phyloP scores from a whole-genome alignment of 768 basidiomycete genomes.

The Tulasnella sp. region DNA sequence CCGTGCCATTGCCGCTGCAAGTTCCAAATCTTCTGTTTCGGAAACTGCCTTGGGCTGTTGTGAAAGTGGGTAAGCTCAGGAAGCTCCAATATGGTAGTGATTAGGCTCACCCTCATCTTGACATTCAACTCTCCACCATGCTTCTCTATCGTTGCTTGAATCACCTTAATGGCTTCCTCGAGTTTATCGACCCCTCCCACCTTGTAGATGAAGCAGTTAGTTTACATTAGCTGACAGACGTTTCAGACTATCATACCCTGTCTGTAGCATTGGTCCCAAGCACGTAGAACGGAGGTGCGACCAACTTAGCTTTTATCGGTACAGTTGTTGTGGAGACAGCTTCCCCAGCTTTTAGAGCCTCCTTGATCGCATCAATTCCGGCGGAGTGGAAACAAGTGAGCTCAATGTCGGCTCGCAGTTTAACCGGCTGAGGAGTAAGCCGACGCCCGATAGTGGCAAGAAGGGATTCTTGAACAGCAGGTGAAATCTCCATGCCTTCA shows the following conservation, averaged over 20 bases:
- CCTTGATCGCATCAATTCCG: conserved; percentile 94
- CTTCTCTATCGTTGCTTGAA: conserved; percentile 70
- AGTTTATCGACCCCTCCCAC: conserved; percentile 83
- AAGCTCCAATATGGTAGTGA: background rate
- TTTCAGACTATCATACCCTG: conserved; percentile 41
- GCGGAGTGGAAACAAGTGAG: conserved; percentile 90
- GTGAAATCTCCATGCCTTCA: conserved; percentile 42
- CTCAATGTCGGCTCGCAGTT: conserved; percentile 95
- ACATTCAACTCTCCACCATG: conserved; percentile 78
- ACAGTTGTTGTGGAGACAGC: conserved; percentile 71
- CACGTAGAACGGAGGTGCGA: conserved; percentile 93
- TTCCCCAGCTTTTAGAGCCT: conserved; percentile 80
- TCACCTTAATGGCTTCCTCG: conserved; percentile 85
- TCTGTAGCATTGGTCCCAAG: conserved; percentile 93
- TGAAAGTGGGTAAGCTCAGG: background rate
- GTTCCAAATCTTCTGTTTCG: conserved; percentile 93
- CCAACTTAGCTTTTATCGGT: conserved; percentile 92
- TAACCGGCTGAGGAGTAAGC: conserved; percentile 95
- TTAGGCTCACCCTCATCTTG: conserved; percentile 77
- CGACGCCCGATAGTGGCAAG: conserved; percentile 81
- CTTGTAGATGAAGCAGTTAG: conserved; percentile 30
- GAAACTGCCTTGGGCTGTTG: conserved; percentile 89
- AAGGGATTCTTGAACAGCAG: conserved; percentile 48
- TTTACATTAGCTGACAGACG: too few species aligned
- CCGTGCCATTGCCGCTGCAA: conserved; percentile 93